A percentile compares a stretch with the other conserved stretches of the same genome.
Evolutionary conservation across 495 filamentous ascomycete genomes (phyloP).

Genomic region (Lasiosphaeria miniovina): DNA sequence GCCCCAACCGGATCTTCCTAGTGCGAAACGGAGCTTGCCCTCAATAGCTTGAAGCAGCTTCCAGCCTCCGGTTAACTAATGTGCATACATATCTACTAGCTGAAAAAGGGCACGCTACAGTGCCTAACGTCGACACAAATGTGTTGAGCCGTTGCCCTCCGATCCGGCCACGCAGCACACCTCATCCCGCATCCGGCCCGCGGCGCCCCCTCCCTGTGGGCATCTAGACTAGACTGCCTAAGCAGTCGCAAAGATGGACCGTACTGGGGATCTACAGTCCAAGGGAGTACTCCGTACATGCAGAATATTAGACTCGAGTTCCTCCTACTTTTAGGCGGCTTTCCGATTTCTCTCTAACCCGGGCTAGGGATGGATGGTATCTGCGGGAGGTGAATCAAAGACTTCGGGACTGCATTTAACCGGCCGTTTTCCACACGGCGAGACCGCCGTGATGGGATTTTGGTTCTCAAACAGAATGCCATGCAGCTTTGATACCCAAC

Average conservation of each 20-base stretch:
- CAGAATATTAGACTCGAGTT: no score
- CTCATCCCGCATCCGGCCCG: neutral
- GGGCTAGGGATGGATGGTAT: no score
- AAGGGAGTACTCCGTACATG: no score
- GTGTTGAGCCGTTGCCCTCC: neutral
- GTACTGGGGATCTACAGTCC: no score
- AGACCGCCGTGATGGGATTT: constrained; percentile 22
- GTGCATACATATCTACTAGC: neutral
- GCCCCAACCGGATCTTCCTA: constrained; percentile 2
- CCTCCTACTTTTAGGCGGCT: no score
- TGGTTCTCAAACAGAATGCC: constrained; percentile 17
- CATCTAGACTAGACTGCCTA: neutral
- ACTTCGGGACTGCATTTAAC: constrained; percentile 18
- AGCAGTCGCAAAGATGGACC: neutral
- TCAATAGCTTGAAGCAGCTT: neutral
- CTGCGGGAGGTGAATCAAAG: no score
- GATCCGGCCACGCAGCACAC: neutral
- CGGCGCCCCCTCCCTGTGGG: neutral
- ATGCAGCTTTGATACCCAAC: constrained; percentile 1
- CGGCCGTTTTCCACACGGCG: constrained; percentile 17
- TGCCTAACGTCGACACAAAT: neutral
- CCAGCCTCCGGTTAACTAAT: neutral
- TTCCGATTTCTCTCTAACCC: no score
- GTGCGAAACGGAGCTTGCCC: neutral
- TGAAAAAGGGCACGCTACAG: neutral